These are phyloP conservation scores for Gregarina niphandrodes DNA, from an alignment of 169 alveolate genomes.

Conservation along the genomic window DNA sequence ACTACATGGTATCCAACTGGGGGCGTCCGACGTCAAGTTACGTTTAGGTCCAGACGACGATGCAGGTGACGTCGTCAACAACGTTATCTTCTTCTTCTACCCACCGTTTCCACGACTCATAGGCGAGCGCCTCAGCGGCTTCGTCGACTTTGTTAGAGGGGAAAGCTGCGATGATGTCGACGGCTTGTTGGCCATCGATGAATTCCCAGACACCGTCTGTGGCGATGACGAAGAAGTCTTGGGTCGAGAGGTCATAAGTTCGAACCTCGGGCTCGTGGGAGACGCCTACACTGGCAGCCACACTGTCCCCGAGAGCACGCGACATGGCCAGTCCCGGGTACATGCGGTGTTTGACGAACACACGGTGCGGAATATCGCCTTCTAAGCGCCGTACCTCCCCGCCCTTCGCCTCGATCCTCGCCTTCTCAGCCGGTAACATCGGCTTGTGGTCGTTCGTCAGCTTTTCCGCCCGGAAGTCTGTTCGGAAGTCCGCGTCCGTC, in stretches of 20 bases:
- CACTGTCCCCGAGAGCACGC: conserved; percentile 60
- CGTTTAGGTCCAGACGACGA: neutral
- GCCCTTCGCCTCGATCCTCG: conserved; percentile 41
- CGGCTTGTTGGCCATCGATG: conserved; percentile 34
- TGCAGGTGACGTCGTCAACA: conserved; percentile 51
- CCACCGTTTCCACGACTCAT: conserved; percentile 56
- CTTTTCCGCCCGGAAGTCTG: conserved; percentile 21
- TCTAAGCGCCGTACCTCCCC: conserved; percentile 50
- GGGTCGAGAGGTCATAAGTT: too few relatives aligned
- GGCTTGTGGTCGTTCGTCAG: conserved; percentile 54
- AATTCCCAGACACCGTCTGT: conserved; percentile 54
- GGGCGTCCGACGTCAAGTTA: too few relatives aligned
- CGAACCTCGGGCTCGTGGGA: conserved; percentile 51
- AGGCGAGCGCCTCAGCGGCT: conserved; percentile 46
- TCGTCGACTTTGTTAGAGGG: conserved; percentile 16
- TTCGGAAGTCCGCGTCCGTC: too few relatives aligned
- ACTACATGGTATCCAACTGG: too few relatives aligned
- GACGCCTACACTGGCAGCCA: conserved; percentile 57
- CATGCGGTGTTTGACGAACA: conserved; percentile 32
- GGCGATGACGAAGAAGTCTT: conserved; percentile 34
- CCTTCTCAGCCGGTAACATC: conserved; percentile 37
- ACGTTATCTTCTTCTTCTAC: conserved; percentile 48
- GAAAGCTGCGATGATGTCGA: conserved; percentile 23
- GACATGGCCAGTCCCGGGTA: conserved; percentile 54
- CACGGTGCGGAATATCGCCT: conserved; percentile 51